A percentile compares a stretch with the other conserved stretches of the same genome.
Evolutionary conservation across 495 filamentous ascomycete genomes (phyloP).

Genomic region (Chaetomidium leptoderma): DNA sequence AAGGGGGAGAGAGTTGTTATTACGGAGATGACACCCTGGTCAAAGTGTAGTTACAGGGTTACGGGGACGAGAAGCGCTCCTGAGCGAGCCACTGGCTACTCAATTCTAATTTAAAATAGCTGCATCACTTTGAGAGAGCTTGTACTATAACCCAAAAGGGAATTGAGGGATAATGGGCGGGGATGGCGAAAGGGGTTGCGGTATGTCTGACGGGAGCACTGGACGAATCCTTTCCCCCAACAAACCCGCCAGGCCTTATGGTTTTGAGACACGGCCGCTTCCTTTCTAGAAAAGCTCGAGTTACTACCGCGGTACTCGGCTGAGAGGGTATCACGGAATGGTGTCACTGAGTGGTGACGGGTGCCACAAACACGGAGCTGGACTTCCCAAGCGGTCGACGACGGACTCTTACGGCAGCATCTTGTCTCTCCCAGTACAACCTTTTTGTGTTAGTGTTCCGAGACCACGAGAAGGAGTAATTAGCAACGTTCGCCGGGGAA

Average conservation of each 20-base stretch:
- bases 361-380: not conserved
- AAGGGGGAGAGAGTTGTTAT: too few relatives aligned
- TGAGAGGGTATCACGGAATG: not conserved
- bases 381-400: not conserved
- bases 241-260: not conserved
- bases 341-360: not conserved
- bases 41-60: too few relatives aligned
- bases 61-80: too few relatives aligned
- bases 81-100: too few relatives aligned
- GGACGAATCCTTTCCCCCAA: not conserved
- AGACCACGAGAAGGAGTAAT: too few relatives aligned
- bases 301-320: not conserved
- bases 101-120: too few relatives aligned
- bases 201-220: not conserved
- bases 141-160: too few relatives aligned
- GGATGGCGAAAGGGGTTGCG: too few relatives aligned
- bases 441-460: not conserved
- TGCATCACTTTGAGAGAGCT: too few relatives aligned
- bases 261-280: not conserved
- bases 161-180: too few relatives aligned
- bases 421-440: not conserved
- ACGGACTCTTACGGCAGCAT: not conserved
- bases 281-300: not conserved
- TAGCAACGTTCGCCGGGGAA: too few relatives aligned
- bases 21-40: too few relatives aligned